These are phyloP conservation scores for Triangularia verruculosa DNA, from an alignment of 2,329 filamentous ascomycete genomes.

Conservation along the genomic window DNA sequence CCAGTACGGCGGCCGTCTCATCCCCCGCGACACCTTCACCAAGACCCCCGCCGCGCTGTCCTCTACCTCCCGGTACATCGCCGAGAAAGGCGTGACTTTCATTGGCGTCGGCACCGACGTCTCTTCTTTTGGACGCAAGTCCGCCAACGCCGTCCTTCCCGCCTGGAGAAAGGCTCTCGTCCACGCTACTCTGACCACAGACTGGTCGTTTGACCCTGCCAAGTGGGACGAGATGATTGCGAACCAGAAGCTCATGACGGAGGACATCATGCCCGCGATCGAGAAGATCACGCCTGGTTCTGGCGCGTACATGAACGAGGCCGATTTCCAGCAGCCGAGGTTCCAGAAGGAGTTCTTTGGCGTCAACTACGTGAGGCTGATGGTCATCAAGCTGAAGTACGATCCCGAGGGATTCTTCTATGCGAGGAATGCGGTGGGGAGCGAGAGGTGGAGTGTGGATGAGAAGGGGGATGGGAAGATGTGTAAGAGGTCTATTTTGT, in stretches of 20 bases:
- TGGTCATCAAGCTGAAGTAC: slow-evolving; percentile 48
- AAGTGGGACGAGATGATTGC: slow-evolving; percentile 29
- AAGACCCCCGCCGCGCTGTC: slow-evolving; percentile 25
- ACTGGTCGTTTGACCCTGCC: slow-evolving; percentile 36
- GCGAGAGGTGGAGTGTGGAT: slow-evolving; percentile 43
- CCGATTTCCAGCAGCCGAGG: slow-evolving; percentile 42
- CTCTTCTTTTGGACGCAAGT: slow-evolving; percentile 22
- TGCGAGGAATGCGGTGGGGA: slow-evolving; percentile 48
- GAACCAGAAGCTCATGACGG: slow-evolving; percentile 33
- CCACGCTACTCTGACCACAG: slow-evolving; percentile 32
- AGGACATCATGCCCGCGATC: slow-evolving; percentile 33
- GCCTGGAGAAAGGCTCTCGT: slow-evolving; percentile 38
- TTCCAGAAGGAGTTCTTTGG: slow-evolving; percentile 48
- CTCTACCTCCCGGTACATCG: slow-evolving; percentile 31
- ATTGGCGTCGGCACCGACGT: slow-evolving; percentile 36
- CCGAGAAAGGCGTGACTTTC: slow-evolving; percentile 33
- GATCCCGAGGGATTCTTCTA: slow-evolving; percentile 48
- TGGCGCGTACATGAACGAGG: slow-evolving; percentile 52
- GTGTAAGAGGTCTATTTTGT: slow-evolving; percentile 18
- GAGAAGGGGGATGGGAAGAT: slow-evolving; percentile 19
- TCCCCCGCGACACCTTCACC: slow-evolving; percentile 37
- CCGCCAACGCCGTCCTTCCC: slow-evolving; percentile 38
- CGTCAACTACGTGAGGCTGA: slow-evolving; percentile 41
- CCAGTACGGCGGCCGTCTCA: slow-evolving; percentile 43
- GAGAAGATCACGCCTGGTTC: slow-evolving; percentile 40